These are phyloP conservation scores for Leccinum imitatum DNA, from an alignment of 768 basidiomycete species.

Conservation along the genomic window DNA sequence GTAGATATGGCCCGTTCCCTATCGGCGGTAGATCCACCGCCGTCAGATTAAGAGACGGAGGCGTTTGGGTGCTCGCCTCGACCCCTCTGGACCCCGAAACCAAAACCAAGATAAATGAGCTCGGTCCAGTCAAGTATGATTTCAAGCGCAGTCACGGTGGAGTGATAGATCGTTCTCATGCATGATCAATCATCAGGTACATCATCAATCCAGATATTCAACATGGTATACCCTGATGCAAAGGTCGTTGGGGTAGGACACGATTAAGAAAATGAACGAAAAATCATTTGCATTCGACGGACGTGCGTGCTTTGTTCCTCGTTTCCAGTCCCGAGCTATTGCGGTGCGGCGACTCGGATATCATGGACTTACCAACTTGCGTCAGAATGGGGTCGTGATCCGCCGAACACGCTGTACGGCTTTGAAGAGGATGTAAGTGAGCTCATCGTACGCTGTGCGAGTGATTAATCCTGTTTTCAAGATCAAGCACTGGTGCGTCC, in stretches of 20 bases:
- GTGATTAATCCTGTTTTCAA: constrained; percentile 12
- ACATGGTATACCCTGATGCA: constrained; percentile 67
- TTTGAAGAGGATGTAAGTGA: constrained; percentile 68
- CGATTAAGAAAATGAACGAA: constrained; percentile 49
- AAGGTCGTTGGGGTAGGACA: constrained; percentile 70
- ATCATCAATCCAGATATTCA: constrained; percentile 63
- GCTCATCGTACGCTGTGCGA: not conserved
- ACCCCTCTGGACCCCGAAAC: constrained; percentile 69
- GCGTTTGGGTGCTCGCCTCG: constrained; percentile 83
- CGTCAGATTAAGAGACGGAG: constrained; percentile 49
- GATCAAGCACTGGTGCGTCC: constrained; percentile 51
- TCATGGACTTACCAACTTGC: not conserved
- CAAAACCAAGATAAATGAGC: constrained; percentile 53
- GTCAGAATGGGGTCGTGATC: constrained; percentile 61
- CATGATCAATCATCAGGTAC: constrained; percentile 38
- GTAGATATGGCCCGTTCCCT: constrained; percentile 62
- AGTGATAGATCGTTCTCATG: not conserved
- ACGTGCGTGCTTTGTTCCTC: constrained; percentile 38
- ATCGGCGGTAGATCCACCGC: constrained; percentile 86
- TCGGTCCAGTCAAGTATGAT: constrained; percentile 67
- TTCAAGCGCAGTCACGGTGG: not conserved
- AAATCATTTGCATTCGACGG: constrained; percentile 61
- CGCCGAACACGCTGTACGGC: constrained; percentile 64
- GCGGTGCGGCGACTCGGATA: not conserved
- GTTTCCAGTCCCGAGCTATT: not conserved